A percentile compares a stretch with the other conserved stretches of the same genome.
Conservation (phyloP, 352 stramenopile genomes). For the Pythium coloratum region DNA sequence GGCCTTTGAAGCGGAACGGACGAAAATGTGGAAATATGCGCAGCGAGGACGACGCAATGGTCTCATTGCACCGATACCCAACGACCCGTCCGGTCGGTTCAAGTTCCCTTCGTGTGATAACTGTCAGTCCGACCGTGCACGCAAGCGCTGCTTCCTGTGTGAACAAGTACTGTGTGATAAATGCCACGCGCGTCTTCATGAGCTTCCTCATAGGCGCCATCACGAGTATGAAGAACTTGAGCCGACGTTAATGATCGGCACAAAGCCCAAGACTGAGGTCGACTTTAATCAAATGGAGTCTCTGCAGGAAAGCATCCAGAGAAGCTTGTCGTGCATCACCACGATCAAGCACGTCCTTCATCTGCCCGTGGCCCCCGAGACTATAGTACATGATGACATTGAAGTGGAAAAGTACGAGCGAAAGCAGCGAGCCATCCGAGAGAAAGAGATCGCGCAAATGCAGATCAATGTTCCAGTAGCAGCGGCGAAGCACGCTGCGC, state of each 20-base stretch:
- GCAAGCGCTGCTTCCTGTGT: conserved; percentile 51
- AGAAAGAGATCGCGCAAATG: conserved; percentile 59
- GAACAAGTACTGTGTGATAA: conserved; percentile 64
- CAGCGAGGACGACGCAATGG: conserved; percentile 50
- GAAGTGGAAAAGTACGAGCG: conserved; percentile 56
- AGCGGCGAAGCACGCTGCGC: conserved; percentile 43
- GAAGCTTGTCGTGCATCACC: conserved; percentile 32
- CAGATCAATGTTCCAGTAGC: conserved; percentile 52
- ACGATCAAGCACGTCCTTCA: conserved; percentile 33
- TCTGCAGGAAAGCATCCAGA: conserved; percentile 22
- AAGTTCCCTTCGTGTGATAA: conserved; percentile 58
- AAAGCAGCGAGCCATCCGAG: conserved; percentile 39
- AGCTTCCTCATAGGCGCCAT: conserved; percentile 47
- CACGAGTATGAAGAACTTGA: conserved; percentile 50
- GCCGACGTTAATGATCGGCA: conserved; percentile 31
- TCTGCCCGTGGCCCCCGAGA: not conserved
- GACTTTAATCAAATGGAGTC: conserved; percentile 35
- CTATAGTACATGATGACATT: conserved; percentile 19
- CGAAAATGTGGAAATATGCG: conserved; percentile 36
- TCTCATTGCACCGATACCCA: conserved; percentile 52
- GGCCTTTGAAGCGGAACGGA: conserved; percentile 43
- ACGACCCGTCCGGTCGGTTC: conserved; percentile 29
- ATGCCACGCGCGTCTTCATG: conserved; percentile 59
- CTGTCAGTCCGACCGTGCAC: conserved; percentile 42
- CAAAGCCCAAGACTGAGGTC: conserved; percentile 23